A percentile compares a stretch with the other conserved stretches of the same genome.
These are phyloP conservation scores for Hypsizygus marmoreus DNA, from an alignment of 768 basidiomycete species.

Conservation along the genomic window DNA sequence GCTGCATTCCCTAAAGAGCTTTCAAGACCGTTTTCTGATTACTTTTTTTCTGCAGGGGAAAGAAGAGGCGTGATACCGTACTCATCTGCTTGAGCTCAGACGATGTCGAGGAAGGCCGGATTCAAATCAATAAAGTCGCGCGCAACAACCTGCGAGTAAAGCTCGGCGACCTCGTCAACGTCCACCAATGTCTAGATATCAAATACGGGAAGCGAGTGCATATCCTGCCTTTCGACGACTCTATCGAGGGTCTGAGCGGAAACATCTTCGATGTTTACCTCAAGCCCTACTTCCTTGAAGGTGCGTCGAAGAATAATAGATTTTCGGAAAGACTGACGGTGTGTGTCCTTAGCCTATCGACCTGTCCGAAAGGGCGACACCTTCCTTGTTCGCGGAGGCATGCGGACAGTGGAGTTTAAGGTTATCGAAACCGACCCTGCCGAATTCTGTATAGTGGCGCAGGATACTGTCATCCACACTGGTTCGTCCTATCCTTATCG, in stretches of 20 bases:
- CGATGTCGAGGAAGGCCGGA: constrained; percentile 96
- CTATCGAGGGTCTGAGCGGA: constrained; percentile 94
- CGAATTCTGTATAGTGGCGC: constrained; percentile 98
- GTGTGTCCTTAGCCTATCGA: constrained; percentile 75
- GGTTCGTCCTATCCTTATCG: constrained; percentile 42
- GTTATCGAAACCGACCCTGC: constrained; percentile 97
- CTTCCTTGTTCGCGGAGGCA: constrained; percentile 98
- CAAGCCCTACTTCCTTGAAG: constrained; percentile 98
- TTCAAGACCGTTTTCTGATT: constrained; percentile 1
- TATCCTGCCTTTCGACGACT: constrained; percentile 97
- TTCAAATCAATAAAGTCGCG: constrained; percentile 99
- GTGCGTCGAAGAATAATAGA: too few species aligned
- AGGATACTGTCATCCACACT: constrained; percentile 97
- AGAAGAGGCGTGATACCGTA: constrained; percentile 97
- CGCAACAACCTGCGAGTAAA: constrained; percentile 98
- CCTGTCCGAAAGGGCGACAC: constrained; percentile 98
- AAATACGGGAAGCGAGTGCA: constrained; percentile 99
- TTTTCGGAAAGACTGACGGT: too few species aligned
- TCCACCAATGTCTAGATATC: constrained; percentile 96
- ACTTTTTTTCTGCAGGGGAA: constrained; percentile 59
- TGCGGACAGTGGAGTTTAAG: constrained; percentile 99
- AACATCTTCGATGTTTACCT: constrained; percentile 99
- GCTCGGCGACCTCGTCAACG: constrained; percentile 93
- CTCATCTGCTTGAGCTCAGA: constrained; percentile 95
- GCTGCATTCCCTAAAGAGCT: constrained; percentile 14